These are phyloP conservation scores for Tubosaeta sp. DNA, from an alignment of 768 basidiomycete species.

Conservation along the genomic window DNA sequence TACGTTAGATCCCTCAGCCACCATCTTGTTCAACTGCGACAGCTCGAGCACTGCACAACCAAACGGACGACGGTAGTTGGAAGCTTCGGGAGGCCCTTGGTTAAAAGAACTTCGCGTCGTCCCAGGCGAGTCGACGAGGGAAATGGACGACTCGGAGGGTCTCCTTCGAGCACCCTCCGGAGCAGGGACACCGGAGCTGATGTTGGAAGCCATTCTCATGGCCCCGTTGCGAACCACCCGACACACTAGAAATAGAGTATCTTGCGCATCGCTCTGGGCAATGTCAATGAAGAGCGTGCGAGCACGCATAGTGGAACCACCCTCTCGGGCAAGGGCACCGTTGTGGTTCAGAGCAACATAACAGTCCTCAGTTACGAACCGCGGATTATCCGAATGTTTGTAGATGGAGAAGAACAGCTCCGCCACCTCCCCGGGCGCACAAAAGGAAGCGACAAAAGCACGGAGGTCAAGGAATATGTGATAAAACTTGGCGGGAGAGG, in stretches of 20 bases:
- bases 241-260: constrained; percentile 86
- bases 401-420: constrained; percentile 94
- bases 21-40: constrained; percentile 66
- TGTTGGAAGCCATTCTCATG: constrained; percentile 64
- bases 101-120: constrained; percentile 11
- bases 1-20: constrained; percentile 58
- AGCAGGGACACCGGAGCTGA: constrained; percentile 43
- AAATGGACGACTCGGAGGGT: constrained; percentile 48
- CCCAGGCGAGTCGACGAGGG: constrained; percentile 34
- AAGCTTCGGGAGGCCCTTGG: constrained; percentile 31
- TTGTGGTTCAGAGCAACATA: constrained; percentile 89
- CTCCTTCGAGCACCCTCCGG: constrained; percentile 43
- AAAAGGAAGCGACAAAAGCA: constrained; percentile 88
- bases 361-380: constrained; percentile 93
- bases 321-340: constrained; percentile 80
- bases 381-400: constrained; percentile 66
- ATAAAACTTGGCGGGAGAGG: constrained; percentile 68
- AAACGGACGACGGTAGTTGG: constrained; percentile 79
- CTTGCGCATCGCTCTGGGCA: constrained; percentile 79
- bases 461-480: constrained; percentile 89
- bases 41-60: constrained; percentile 94
- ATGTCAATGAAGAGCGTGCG: constrained; percentile 89
- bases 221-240: constrained; percentile 85
- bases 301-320: constrained; percentile 52
- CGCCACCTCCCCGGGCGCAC: constrained; percentile 85